Conservation (phyloP, 2,329 filamentous ascomycete species). For the Zalaria sp. region DNA sequence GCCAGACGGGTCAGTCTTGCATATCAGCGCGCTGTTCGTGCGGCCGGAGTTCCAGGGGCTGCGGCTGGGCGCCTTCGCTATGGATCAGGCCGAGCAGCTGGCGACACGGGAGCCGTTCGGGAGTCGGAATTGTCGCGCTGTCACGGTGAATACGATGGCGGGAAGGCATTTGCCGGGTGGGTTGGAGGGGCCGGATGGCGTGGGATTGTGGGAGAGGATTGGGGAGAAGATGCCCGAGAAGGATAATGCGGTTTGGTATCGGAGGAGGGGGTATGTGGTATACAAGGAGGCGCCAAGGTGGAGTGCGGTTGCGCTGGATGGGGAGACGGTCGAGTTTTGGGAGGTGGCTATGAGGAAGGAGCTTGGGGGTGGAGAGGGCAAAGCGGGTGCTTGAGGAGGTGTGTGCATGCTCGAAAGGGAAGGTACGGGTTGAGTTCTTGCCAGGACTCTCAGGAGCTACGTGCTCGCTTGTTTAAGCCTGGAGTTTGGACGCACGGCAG, state of each 20-base stretch:
- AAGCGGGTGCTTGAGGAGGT: neutral
- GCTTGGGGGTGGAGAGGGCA: constrained; percentile 31
- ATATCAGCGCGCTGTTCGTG: constrained; percentile 9
- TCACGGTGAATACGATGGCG: constrained; percentile 8
- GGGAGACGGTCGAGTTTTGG: constrained; percentile 36
- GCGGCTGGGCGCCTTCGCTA: constrained; percentile 8
- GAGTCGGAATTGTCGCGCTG: constrained; percentile 2
- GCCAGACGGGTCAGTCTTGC: constrained; percentile 5
- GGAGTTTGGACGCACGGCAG: too few relatives aligned
- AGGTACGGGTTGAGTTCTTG: too few relatives aligned
- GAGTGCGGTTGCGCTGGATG: neutral
- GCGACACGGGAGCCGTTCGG: constrained; percentile 7
- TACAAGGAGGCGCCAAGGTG: constrained; percentile 9
- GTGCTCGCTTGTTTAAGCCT: too few relatives aligned
- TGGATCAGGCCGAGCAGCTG: constrained; percentile 7
- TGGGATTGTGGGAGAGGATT: constrained; percentile 4
- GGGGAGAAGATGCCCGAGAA: neutral
- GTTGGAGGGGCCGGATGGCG: constrained; percentile 5
- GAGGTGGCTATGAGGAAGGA: constrained; percentile 46
- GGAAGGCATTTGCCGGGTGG: constrained; percentile 5
- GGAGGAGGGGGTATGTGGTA: constrained; percentile 5
- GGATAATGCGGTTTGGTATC: constrained; percentile 7
- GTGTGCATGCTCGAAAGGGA: too few relatives aligned
- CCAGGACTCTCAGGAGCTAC: too few relatives aligned
- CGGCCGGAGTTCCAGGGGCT: constrained; percentile 6